Evolutionary conservation across 1,284 basidiomycete species (phyloP).

Genomic region (Agaricales sp.): DNA sequence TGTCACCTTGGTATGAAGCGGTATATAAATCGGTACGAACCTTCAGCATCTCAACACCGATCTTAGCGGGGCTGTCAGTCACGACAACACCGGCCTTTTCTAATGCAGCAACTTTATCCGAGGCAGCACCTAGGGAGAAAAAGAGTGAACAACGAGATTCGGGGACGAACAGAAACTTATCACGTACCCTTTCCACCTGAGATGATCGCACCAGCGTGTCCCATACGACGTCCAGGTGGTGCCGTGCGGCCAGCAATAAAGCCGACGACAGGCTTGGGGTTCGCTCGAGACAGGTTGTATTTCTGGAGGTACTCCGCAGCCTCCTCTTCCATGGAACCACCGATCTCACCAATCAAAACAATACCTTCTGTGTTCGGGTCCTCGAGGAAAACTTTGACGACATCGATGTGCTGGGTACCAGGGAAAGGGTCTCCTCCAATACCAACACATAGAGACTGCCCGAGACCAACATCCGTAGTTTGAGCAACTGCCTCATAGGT

Average conservation of each 20-base stretch:
- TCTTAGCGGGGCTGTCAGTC: slow-evolving; percentile 93
- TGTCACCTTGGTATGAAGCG: slow-evolving; percentile 4
- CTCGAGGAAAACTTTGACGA: slow-evolving; percentile 92
- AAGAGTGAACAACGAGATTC: slow-evolving; percentile 1
- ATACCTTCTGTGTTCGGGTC: slow-evolving; percentile 93
- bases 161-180: slow-evolving; percentile 16
- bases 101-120: slow-evolving; percentile 93
- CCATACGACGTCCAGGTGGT: slow-evolving; percentile 97
- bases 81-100: slow-evolving; percentile 90
- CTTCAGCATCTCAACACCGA: slow-evolving; percentile 82
- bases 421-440: slow-evolving; percentile 99
- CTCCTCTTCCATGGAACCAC: slow-evolving; percentile 99
- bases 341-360: slow-evolving; percentile 98
- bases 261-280: slow-evolving; percentile 93
- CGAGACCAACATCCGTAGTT: slow-evolving; percentile 93
- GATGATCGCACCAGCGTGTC: slow-evolving; percentile 97
- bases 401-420: slow-evolving; percentile 92
- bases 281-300: slow-evolving; percentile 83
- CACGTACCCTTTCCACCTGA: slow-evolving; percentile 87
- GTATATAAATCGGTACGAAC: slow-evolving; percentile 29
- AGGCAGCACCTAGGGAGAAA: slow-evolving; percentile 69
- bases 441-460: slow-evolving; percentile 94
- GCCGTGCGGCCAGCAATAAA: slow-evolving; percentile 98
- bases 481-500: slow-evolving; percentile 92
- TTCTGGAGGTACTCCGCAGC: slow-evolving; percentile 92